phyloP scores from a whole-genome alignment of 1,284 basidiomycete genomes.

The Fistulina hepatica region DNA sequence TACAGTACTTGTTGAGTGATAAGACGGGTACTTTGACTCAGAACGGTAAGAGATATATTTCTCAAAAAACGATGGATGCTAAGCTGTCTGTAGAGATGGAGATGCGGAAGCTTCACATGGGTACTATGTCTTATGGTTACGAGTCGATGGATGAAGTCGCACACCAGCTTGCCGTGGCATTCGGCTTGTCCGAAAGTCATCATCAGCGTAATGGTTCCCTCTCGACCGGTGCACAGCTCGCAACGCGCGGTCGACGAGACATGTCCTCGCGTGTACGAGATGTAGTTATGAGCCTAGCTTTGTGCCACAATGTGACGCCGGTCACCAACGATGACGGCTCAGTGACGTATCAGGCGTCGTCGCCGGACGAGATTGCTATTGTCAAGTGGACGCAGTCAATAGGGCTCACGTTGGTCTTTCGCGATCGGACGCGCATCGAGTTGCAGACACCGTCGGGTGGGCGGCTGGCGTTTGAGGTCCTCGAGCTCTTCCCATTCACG shows the following conservation, averaged over 20 bases:
- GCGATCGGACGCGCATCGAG: constrained; percentile 82
- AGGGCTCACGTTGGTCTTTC: constrained; percentile 77
- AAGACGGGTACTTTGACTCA: constrained; percentile 98
- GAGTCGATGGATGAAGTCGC: constrained; percentile 98
- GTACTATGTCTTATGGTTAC: constrained; percentile 92
- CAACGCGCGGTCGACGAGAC: constrained; percentile 78
- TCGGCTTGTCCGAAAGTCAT: constrained; percentile 36
- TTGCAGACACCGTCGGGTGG: constrained; percentile 59
- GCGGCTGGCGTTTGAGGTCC: constrained; percentile 69
- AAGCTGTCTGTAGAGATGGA: constrained; percentile 75
- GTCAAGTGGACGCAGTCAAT: constrained; percentile 97
- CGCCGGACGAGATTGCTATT: constrained; percentile 98
- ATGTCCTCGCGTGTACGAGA: constrained; percentile 95
- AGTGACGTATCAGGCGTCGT: constrained; percentile 95
- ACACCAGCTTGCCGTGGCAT: constrained; percentile 75
- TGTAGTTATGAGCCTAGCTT: constrained; percentile 84
- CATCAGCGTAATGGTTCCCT: constrained; percentile 39
- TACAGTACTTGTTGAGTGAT: constrained; percentile 93
- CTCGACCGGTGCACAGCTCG: constrained; percentile 69
- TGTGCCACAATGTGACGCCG: constrained; percentile 97
- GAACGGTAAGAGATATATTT: constrained; percentile 58
- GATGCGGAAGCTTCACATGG: constrained; percentile 97
- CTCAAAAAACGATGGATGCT: background rate
- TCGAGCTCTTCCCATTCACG: constrained; percentile 96
- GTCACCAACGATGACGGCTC: constrained; percentile 89